Percentiles rank a stretch among this genome's conserved stretches.
phyloP scores from a whole-genome alignment of 2,329 filamentous ascomycete species.

The Fusarium fujikuroi region DNA sequence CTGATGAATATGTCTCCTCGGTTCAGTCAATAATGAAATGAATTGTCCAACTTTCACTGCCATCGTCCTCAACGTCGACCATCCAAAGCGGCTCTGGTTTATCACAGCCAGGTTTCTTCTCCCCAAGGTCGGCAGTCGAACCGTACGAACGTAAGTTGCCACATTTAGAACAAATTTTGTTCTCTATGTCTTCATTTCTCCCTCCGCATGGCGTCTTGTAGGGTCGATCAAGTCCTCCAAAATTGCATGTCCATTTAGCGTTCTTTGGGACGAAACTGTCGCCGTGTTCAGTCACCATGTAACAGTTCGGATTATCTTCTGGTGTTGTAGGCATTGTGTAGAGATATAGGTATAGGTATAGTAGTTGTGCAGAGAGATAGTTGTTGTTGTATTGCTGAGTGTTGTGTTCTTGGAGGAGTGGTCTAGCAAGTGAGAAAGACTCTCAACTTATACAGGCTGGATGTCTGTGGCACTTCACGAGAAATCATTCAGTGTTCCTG shows the following conservation, averaged over 20 bases:
- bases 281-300: neutral
- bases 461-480: fast-evolving
- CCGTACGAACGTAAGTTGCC: neutral
- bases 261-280: neutral
- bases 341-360: neutral
- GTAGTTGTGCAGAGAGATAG: neutral
- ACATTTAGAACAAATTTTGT: neutral
- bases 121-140: neutral
- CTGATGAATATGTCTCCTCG: fast-evolving
- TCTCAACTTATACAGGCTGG: neutral
- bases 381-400: neutral
- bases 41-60: neutral
- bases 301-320: neutral
- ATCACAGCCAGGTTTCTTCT: fast-evolving
- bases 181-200: neutral
- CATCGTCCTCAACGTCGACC: neutral
- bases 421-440: neutral
- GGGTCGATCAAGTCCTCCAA: too few species aligned
- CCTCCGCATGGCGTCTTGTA: neutral
- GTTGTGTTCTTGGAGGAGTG: fast-evolving
- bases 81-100: neutral
- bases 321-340: neutral
- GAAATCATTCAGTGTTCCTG: fast-evolving
- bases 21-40: neutral
- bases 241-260: neutral